Evolutionary conservation across 2,329 filamentous ascomycete species (phyloP).

Genomic region (Botrytis tulipae): DNA sequence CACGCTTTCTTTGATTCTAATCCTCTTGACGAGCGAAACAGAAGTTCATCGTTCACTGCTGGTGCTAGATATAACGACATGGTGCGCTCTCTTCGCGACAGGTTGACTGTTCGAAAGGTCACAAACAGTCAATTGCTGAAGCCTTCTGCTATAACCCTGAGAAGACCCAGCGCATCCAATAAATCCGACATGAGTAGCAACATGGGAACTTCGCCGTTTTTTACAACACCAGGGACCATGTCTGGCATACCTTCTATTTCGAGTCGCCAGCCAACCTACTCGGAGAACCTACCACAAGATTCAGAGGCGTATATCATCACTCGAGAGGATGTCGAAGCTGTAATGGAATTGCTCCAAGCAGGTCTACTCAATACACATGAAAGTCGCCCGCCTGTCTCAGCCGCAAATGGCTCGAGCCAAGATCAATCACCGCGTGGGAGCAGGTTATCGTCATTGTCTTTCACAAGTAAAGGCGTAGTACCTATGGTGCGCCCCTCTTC

Average conservation of each 20-base stretch:
- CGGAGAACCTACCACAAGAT: constrained; percentile 6
- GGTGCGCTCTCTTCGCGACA: constrained; percentile 29
- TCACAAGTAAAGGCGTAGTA: constrained; percentile 20
- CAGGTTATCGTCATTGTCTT: constrained; percentile 15
- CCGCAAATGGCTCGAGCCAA: background rate
- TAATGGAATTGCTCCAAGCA: constrained; percentile 25
- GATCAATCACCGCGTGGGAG: constrained; percentile 3
- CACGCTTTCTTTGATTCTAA: constrained; percentile 12
- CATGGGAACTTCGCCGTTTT: background rate
- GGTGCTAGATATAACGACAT: constrained; percentile 26
- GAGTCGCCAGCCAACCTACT: background rate
- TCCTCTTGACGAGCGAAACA: constrained; percentile 15
- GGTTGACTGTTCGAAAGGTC: constrained; percentile 28
- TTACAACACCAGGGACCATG: background rate
- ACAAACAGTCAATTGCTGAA: constrained; percentile 13
- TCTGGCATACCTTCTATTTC: background rate
- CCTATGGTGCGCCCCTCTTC: background rate
- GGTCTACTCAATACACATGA: background rate
- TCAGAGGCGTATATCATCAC: constrained; percentile 31
- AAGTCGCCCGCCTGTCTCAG: background rate
- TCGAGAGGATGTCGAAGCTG: constrained; percentile 30
- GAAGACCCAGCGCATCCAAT: constrained; percentile 27
- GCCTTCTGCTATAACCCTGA: constrained; percentile 32
- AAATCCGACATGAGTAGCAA: background rate
- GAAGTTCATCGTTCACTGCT: constrained; percentile 25